Evolutionary conservation across 1,139 yeast species (phyloP).

Genomic region (Kodamaea fungicola): DNA sequence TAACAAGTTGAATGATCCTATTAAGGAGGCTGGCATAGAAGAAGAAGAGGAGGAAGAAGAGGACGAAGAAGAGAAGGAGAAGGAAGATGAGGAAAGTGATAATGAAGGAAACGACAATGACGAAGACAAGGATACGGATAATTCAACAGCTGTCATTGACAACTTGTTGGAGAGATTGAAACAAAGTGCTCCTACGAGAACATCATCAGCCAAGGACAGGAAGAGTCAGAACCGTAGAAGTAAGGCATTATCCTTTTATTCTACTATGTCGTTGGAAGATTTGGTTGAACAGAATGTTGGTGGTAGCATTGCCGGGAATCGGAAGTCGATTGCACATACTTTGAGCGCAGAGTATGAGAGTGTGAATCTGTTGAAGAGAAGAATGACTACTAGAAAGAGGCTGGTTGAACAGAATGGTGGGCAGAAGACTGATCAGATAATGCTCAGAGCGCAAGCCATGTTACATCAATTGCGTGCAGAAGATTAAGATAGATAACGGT

Average conservation of each 20-base stretch:
- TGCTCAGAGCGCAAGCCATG: constrained; percentile 44
- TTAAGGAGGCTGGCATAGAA: constrained; percentile 7
- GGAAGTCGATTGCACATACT: constrained; percentile 1
- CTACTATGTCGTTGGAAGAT: constrained; percentile 27
- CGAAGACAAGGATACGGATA: constrained; percentile 12
- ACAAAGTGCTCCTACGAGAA: constrained; percentile 24
- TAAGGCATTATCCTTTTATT: constrained; percentile 36
- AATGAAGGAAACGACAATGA: constrained; percentile 11
- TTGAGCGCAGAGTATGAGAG: constrained; percentile 32
- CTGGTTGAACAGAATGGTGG: constrained; percentile 11
- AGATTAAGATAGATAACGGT: background rate
- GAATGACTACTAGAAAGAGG: constrained; percentile 36
- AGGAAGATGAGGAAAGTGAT: constrained; percentile 8
- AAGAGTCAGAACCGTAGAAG: constrained; percentile 24
- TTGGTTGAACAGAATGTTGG: constrained; percentile 12
- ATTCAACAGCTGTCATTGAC: constrained; percentile 34
- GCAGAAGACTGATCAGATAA: constrained; percentile 23
- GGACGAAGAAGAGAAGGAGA: constrained; percentile 15
- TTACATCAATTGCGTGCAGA: constrained; percentile 30
- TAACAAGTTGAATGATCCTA: background rate
- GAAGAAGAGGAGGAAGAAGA: constrained; percentile 7
- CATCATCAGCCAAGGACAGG: constrained; percentile 19
- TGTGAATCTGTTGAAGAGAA: constrained; percentile 34
- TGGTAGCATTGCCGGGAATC: background rate
- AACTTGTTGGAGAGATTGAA: constrained; percentile 36